Conservation (phyloP, 1,284 basidiomycete genomes). For the Malassezia psittaci region DNA sequence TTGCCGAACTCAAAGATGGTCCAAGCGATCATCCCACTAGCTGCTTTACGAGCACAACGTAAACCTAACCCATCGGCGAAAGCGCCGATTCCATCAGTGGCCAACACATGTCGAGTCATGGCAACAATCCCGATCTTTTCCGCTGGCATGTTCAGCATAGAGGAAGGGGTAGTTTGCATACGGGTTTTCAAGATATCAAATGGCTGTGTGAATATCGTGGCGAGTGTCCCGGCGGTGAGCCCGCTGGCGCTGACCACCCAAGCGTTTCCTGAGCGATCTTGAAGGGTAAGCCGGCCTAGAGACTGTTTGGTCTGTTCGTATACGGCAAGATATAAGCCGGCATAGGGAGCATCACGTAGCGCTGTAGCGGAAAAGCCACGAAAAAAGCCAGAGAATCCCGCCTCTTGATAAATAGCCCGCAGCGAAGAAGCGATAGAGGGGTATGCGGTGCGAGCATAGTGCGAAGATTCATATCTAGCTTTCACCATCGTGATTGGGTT, state of each 20-base stretch:
- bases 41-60: constrained; percentile 40
- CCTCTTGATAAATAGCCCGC: constrained; percentile 54
- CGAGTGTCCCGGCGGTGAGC: constrained; percentile 35
- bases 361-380: constrained; percentile 83
- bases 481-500: constrained; percentile 93
- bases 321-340: constrained; percentile 79
- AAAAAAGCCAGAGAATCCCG: constrained; percentile 71
- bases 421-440: constrained; percentile 30
- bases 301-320: constrained; percentile 55
- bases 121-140: constrained; percentile 17
- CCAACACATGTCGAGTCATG: constrained; percentile 24
- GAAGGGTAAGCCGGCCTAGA: constrained; percentile 14
- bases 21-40: constrained; percentile 44
- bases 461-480: constrained; percentile 67
- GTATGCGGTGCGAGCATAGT: constrained; percentile 35
- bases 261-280: constrained; percentile 27
- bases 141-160: constrained; percentile 10
- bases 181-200: constrained; percentile 47
- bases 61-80: constrained; percentile 41
- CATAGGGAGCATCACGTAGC: constrained; percentile 86
- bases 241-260: constrained; percentile 29
- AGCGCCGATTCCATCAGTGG: constrained; percentile 20
- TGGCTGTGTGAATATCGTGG: constrained; percentile 43
- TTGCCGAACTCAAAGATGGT: constrained; percentile 35
- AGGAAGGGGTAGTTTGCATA: constrained; percentile 36